Evolutionary conservation across 306 rosid genomes (phyloP).

Genomic region (Medicago ruthenica): DNA sequence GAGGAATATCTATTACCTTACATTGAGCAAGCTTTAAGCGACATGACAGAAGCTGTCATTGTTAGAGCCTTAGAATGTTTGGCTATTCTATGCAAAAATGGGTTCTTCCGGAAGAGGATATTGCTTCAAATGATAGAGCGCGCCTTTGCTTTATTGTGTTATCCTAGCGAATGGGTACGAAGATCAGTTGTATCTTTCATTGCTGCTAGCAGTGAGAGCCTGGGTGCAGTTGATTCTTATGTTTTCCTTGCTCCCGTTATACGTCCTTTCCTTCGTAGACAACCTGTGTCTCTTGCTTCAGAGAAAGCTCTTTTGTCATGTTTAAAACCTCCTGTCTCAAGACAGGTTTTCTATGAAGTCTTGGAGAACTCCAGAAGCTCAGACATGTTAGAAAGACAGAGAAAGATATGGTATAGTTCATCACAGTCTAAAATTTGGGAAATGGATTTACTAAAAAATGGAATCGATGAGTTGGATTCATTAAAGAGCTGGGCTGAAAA

Average conservation of each 20-base stretch:
- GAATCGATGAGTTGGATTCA: conserved; percentile 66
- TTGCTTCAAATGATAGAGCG: conserved; percentile 93
- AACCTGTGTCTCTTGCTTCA: conserved; percentile 90
- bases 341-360: conserved; percentile 75
- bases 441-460: conserved; percentile 78
- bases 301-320: conserved; percentile 79
- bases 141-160: conserved; percentile 86
- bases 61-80: conserved; percentile 91
- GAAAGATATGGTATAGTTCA: conserved; percentile 96
- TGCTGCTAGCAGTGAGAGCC: conserved; percentile 88
- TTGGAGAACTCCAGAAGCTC: conserved; percentile 93
- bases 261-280: conserved; percentile 83
- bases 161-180: conserved; percentile 92
- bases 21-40: conserved; percentile 94
- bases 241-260: conserved; percentile 94
- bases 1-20: conserved; percentile 98
- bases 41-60: conserved; percentile 78
- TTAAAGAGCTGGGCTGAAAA: conserved; percentile 73
- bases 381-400: conserved; percentile 94
- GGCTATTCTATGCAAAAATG: conserved; percentile 78
- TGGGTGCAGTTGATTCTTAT: conserved; percentile 94
- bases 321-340: conserved; percentile 83
- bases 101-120: conserved; percentile 84
- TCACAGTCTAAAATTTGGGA: conserved; percentile 91
- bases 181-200: conserved; percentile 87